Evolutionary conservation across 352 stramenopile genomes (phyloP).

Genomic region (Thraustochytrium sp.): DNA sequence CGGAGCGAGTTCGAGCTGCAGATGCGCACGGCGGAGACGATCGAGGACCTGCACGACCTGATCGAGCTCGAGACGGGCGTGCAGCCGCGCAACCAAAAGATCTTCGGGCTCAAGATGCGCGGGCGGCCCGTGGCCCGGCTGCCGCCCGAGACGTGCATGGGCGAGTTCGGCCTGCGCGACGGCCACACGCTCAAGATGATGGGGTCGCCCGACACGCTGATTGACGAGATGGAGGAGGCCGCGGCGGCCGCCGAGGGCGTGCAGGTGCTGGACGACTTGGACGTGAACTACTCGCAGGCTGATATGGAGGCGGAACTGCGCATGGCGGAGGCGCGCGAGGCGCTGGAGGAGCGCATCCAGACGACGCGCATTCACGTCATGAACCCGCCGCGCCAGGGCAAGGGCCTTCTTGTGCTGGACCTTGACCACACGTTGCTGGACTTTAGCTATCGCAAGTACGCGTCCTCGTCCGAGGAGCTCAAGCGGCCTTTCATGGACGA

Average conservation of each 20-base stretch:
- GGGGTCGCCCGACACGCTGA: constrained; percentile 41
- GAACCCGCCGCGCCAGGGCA: constrained; percentile 59
- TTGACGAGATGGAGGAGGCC: constrained; percentile 41
- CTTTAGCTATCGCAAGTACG: constrained; percentile 59
- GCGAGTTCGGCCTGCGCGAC: constrained; percentile 20
- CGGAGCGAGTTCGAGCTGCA: constrained; percentile 3
- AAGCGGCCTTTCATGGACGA: constrained; percentile 72
- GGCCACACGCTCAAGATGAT: constrained; percentile 46
- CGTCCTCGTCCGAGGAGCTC: constrained; percentile 44
- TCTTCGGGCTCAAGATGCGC: constrained; percentile 37
- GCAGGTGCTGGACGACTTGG: constrained; percentile 67
- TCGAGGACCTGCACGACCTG: constrained; percentile 34
- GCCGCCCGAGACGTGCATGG: neutral
- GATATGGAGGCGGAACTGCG: constrained; percentile 1
- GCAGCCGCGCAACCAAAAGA: constrained; percentile 44
- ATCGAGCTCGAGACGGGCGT: constrained; percentile 44
- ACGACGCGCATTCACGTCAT: constrained; percentile 67
- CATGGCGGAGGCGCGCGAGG: constrained; percentile 54
- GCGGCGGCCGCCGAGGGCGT: neutral
- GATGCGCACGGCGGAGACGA: constrained; percentile 12
- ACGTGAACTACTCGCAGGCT: constrained; percentile 60
- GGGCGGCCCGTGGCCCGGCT: constrained; percentile 19
- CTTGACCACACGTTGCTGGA: constrained; percentile 77
- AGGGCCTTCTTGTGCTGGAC: constrained; percentile 73
- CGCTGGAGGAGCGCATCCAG: constrained; percentile 55